Conservation (phyloP, 192 early-diverging fungal species). For the Linnemannia elongata region DNA sequence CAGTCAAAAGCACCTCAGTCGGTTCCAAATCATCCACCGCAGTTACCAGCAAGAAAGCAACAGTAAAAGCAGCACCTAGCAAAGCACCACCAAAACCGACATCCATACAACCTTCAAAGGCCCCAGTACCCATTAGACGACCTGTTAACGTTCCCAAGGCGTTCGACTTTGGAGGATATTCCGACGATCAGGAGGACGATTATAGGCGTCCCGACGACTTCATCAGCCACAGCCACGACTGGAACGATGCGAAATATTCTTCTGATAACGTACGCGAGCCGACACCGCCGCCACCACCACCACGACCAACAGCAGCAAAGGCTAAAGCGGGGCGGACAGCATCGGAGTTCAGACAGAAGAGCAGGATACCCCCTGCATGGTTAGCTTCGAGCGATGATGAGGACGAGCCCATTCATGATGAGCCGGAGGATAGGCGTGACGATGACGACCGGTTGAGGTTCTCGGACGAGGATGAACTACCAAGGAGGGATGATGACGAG, state of each 20-base stretch:
- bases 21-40: background rate
- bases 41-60: background rate
- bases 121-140: background rate
- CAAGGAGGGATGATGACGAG: background rate
- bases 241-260: background rate
- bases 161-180: background rate
- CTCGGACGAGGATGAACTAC: slow-evolving; percentile 3
- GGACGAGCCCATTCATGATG: background rate
- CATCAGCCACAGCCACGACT: background rate
- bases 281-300: background rate
- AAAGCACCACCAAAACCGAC: background rate
- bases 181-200: background rate
- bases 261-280: too few relatives aligned
- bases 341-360: background rate
- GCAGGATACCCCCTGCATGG: background rate
- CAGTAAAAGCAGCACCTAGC: background rate
- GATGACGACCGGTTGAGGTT: slow-evolving; percentile 1
- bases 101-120: background rate
- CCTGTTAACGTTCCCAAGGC: background rate
- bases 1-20: background rate
- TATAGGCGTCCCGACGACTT: background rate
- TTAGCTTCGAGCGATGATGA: background rate
- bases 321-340: background rate
- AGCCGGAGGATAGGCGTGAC: background rate
- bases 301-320: background rate